These are phyloP conservation scores for Leonotis leonurus DNA, from an alignment of 257 asterid species.

Conservation along the genomic window DNA sequence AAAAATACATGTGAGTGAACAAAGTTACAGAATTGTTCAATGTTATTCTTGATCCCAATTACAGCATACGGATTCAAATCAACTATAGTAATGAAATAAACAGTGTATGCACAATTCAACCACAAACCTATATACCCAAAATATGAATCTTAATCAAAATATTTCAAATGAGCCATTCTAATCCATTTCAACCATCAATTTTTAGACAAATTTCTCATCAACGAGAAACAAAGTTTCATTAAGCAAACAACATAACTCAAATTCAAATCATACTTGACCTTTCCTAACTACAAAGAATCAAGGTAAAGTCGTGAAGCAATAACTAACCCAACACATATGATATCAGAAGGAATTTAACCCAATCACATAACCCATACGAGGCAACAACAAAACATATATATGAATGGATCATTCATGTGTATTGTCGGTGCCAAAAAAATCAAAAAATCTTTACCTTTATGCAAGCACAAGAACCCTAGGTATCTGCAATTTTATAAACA, in stretches of 20 bases:
- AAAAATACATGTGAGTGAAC: neutral
- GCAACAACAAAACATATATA: too few species aligned
- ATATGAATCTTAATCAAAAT: neutral
- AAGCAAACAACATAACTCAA: neutral
- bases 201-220: neutral
- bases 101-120: neutral
- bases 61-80: neutral
- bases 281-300: too few species aligned
- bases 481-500: too few species aligned
- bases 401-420: too few species aligned
- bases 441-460: too few species aligned
- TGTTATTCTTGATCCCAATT: neutral
- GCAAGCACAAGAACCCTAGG: too few species aligned
- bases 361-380: neutral
- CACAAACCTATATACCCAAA: neutral
- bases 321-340: neutral
- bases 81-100: slow-evolving; percentile 5
- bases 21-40: neutral
- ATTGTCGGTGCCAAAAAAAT: too few species aligned
- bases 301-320: too few species aligned
- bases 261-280: too few species aligned
- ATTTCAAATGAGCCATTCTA: neutral
- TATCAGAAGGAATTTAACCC: neutral
- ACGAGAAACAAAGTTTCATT: neutral
- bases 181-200: neutral